A percentile compares a stretch with the other conserved stretches of the same genome.
phyloP scores from a whole-genome alignment of 2,329 filamentous ascomycete genomes.

The Fusarium agapanthi region DNA sequence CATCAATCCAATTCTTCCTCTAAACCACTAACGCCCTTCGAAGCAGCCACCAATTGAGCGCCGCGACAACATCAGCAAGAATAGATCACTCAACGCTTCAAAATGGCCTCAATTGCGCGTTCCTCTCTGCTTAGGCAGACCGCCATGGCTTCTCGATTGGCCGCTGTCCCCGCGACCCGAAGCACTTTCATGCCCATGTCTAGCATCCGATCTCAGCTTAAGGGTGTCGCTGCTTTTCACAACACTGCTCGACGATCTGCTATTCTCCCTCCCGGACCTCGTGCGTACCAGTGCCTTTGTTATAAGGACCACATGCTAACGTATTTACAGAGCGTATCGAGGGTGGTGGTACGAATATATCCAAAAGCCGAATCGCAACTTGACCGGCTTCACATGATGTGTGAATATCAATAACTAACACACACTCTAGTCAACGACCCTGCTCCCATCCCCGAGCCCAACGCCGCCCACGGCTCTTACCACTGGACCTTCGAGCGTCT shows the following conservation, averaged over 20 bases:
- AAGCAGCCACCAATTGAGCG: constrained; percentile 43
- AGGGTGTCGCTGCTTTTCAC: constrained; percentile 83
- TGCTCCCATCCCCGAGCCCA: constrained; percentile 74
- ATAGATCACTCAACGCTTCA: constrained; percentile 32
- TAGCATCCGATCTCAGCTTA: constrained; percentile 42
- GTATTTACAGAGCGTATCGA: constrained; percentile 70
- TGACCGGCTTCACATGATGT: constrained; percentile 34
- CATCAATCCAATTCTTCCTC: constrained; percentile 30
- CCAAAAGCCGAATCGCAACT: constrained; percentile 8
- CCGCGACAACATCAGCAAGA: constrained; percentile 26
- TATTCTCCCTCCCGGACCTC: constrained; percentile 86
- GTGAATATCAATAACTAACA: constrained; percentile 13
- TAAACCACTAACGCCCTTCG: constrained; percentile 25
- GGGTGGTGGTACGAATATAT: constrained; percentile 71
- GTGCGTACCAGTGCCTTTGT: constrained; percentile 60
- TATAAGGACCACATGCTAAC: constrained; percentile 53
- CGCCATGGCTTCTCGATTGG: constrained; percentile 51
- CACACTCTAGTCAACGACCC: constrained; percentile 80
- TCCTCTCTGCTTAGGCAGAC: constrained; percentile 65
- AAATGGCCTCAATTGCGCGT: constrained; percentile 67
- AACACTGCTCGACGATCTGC: constrained; percentile 78
- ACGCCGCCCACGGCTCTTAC: constrained; percentile 89
- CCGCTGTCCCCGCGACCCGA: constrained; percentile 50
- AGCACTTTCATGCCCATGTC: constrained; percentile 46
- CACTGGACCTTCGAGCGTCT: constrained; percentile 98